A percentile compares a stretch with the other conserved stretches of the same genome.
Conservation (phyloP, 2,329 filamentous ascomycete genomes). For the Teratosphaeria epicoccoides region DNA sequence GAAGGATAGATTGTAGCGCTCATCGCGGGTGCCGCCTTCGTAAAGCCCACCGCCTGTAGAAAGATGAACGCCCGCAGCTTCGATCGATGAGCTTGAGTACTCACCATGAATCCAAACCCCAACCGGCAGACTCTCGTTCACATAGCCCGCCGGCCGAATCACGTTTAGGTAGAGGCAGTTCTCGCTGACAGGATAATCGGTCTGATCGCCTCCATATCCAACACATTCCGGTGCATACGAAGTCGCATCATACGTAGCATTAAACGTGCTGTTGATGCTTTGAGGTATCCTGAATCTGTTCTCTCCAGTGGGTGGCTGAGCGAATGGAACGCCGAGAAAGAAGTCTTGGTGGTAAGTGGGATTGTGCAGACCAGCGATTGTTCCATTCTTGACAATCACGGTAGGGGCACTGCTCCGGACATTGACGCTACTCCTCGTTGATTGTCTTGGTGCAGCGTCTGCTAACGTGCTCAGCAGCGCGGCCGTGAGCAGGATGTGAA, state of each 20-base stretch:
- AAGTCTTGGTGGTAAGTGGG: slow-evolving; percentile 35
- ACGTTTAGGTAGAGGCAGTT: slow-evolving; percentile 2
- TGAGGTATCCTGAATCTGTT: slow-evolving; percentile 26
- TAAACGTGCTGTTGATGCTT: slow-evolving; percentile 29
- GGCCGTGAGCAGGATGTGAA: neutral
- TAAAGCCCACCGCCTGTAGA: slow-evolving; percentile 14
- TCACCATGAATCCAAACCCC: slow-evolving; percentile 12
- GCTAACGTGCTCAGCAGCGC: neutral
- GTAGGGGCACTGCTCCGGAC: slow-evolving; percentile 18
- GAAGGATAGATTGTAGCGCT: slow-evolving; percentile 19
- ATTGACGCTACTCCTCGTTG: neutral
- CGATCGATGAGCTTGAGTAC: neutral
- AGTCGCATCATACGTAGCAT: slow-evolving; percentile 29
- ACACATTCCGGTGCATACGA: slow-evolving; percentile 34
- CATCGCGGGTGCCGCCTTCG: slow-evolving; percentile 16
- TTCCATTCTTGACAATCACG: slow-evolving; percentile 34
- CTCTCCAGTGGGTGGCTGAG: slow-evolving; percentile 25
- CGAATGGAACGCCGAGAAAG: slow-evolving; percentile 35
- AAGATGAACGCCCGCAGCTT: neutral
- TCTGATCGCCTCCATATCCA: slow-evolving; percentile 27
- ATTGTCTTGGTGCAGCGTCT: neutral
- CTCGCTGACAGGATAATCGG: slow-evolving; percentile 15
- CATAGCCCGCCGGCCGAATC: slow-evolving; percentile 1
- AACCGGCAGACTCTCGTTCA: slow-evolving; percentile 1
- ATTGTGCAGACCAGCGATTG: slow-evolving; percentile 29